phyloP scores from a whole-genome alignment of 148 eudicot species.

The Amaranthus hypochondriacus region DNA sequence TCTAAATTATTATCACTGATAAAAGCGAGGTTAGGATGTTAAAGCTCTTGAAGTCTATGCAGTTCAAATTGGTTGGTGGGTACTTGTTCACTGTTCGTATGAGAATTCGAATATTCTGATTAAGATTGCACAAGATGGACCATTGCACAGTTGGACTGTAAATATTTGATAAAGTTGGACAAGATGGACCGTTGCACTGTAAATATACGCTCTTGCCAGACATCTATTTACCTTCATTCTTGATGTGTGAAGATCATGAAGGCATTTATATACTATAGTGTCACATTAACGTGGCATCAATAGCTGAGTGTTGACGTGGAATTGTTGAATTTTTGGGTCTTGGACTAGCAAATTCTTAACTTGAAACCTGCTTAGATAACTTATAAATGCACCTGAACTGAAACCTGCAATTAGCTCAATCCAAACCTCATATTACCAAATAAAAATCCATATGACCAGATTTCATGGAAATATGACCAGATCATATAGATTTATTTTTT shows the following conservation, averaged over 20 bases:
- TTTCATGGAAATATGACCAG: no score
- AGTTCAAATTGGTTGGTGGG: neutral
- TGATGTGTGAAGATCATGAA: neutral
- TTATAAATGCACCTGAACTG: neutral
- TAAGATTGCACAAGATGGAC: no score
- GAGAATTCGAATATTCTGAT: no score
- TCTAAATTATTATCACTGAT: no score
- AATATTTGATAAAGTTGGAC: no score
- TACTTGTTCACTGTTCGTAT: neutral
- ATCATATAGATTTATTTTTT: no score
- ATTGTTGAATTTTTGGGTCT: neutral
- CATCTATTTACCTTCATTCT: neutral
- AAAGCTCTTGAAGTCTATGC: neutral
- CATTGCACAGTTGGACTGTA: no score
- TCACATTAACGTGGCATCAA: neutral
- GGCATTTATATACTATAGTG: neutral
- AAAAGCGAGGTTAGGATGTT: no score
- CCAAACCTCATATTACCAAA: neutral
- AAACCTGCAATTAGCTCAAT: neutral
- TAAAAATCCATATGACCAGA: no score
- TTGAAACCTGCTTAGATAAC: neutral
- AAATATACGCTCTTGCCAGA: neutral
- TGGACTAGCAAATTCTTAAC: neutral
- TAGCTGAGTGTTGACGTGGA: neutral
- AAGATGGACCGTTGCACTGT: neutral